phyloP scores from a whole-genome alignment of 495 filamentous ascomycete species.

The Chaetomium tenue region DNA sequence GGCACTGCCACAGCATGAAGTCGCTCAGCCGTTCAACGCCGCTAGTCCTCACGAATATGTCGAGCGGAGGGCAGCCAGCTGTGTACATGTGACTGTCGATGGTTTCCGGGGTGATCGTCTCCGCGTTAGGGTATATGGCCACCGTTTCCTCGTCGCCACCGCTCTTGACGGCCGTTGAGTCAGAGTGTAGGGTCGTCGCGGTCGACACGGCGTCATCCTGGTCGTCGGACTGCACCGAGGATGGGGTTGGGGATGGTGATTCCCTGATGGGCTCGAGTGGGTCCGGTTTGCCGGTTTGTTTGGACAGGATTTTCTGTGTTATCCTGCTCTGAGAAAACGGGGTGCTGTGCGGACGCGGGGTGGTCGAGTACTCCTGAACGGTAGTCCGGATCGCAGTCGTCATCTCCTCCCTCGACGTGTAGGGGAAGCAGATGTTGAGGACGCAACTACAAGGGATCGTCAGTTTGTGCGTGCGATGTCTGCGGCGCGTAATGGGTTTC shows the following conservation, averaged over 20 bases:
- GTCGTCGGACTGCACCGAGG: conserved; percentile 39
- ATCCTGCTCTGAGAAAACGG: conserved; percentile 86
- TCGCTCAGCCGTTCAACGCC: conserved; percentile 90
- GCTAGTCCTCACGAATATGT: conserved; percentile 85
- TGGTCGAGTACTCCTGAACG: conserved; percentile 75
- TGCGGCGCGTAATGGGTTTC: conserved; percentile 14
- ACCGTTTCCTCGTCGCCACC: conserved; percentile 28
- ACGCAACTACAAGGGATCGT: conserved; percentile 56
- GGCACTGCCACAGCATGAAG: conserved; percentile 98
- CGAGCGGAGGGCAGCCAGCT: conserved; percentile 76
- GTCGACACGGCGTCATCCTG: conserved; percentile 58
- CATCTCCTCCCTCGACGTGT: conserved; percentile 94
- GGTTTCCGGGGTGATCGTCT: conserved; percentile 78
- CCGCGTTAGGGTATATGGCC: conserved; percentile 58
- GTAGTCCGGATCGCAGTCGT: conserved; percentile 86
- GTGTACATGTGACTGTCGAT: conserved; percentile 82
- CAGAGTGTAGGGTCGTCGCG: conserved; percentile 46
- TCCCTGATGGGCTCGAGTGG: conserved; percentile 48
- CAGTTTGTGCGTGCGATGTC: conserved; percentile 9
- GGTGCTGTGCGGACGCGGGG: conserved; percentile 57
- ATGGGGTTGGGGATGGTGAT: conserved; percentile 34
- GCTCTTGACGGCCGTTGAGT: conserved; percentile 47
- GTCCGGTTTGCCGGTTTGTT: conserved; percentile 49
- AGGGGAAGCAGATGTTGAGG: conserved; percentile 95
- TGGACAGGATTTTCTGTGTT: conserved; percentile 72